These are phyloP conservation scores for Polyporus tsugae DNA, from an alignment of 1,284 basidiomycete genomes.

Conservation along the genomic window DNA sequence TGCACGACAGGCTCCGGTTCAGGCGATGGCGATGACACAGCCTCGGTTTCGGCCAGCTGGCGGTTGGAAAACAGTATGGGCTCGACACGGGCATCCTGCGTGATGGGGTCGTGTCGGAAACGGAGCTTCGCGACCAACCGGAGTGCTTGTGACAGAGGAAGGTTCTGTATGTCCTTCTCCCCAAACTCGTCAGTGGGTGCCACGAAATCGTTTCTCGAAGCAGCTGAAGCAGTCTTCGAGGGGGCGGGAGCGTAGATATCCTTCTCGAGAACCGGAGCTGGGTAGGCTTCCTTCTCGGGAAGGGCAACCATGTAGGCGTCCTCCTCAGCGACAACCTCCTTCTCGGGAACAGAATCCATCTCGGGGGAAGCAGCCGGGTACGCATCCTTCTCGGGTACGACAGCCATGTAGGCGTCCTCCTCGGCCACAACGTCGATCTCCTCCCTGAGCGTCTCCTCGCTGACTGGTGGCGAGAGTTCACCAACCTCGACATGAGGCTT, in stretches of 20 bases:
- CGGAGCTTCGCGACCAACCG: conserved; percentile 68
- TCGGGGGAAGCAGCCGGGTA: not conserved
- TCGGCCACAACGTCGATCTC: conserved; percentile 19
- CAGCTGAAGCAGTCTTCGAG: not conserved
- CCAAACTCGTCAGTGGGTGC: conserved; percentile 11
- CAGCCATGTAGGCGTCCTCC: not conserved
- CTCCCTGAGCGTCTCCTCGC: conserved; percentile 31
- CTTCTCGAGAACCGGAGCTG: conserved; percentile 5
- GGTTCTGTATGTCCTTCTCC: conserved; percentile 20
- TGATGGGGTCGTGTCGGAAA: conserved; percentile 63
- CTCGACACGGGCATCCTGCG: conserved; percentile 64
- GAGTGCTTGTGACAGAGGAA: conserved; percentile 63
- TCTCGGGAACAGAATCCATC: conserved; percentile 11
- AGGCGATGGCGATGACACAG: conserved; percentile 17
- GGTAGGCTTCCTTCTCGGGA: not conserved
- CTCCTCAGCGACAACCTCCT: conserved; percentile 12
- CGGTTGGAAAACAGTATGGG: conserved; percentile 70
- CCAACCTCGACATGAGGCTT: conserved; percentile 22
- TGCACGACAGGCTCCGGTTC: conserved; percentile 41
- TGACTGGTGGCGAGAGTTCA: conserved; percentile 29
- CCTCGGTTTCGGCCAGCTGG: conserved; percentile 47
- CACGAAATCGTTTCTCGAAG: not conserved
- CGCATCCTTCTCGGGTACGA: not conserved
- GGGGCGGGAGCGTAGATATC: not conserved
- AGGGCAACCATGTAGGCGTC: not conserved